These are phyloP conservation scores for Sphaerobolus stellatus DNA, from an alignment of 1,284 basidiomycete genomes.

Conservation along the genomic window DNA sequence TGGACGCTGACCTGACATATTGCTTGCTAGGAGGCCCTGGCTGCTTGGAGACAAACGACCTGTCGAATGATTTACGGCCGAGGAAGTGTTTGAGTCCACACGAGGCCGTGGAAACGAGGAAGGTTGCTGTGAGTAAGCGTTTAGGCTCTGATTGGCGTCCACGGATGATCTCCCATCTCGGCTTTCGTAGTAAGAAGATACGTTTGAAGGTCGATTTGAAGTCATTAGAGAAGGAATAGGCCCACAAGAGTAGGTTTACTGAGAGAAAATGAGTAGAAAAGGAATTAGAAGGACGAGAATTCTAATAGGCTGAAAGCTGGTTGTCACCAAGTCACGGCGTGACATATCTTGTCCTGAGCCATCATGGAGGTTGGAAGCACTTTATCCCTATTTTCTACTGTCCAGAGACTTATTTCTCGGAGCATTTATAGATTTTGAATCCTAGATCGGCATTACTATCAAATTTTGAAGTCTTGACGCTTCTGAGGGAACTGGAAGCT, in stretches of 20 bases:
- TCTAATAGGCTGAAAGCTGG: background rate
- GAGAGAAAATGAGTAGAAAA: background rate
- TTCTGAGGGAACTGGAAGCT: conserved; percentile 75
- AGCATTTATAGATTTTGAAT: conserved; percentile 63
- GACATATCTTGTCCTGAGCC: background rate
- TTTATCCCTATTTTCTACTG: background rate
- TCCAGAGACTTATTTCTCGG: background rate
- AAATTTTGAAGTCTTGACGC: conserved; percentile 81
- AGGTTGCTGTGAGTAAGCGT: conserved; percentile 48
- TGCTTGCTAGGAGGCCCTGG: conserved; percentile 42
- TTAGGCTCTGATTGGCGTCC: conserved; percentile 44
- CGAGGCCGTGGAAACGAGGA: conserved; percentile 28
- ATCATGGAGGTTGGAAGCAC: conserved; percentile 3
- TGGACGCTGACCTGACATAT: conserved; percentile 24
- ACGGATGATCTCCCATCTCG: conserved; percentile 47
- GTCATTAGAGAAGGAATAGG: conserved; percentile 36
- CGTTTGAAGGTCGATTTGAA: conserved; percentile 67
- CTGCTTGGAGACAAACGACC: conserved; percentile 41
- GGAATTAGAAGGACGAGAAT: background rate
- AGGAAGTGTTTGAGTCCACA: conserved; percentile 44
- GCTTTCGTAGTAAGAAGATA: conserved; percentile 73
- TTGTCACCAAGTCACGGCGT: conserved; percentile 3
- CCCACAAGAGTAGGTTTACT: background rate
- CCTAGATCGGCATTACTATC: conserved; percentile 77
- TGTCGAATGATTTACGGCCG: conserved; percentile 55